A percentile compares a stretch with the other conserved stretches of the same genome.
phyloP scores from a whole-genome alignment of 495 filamentous ascomycete species.

The Extremus antarcticus region DNA sequence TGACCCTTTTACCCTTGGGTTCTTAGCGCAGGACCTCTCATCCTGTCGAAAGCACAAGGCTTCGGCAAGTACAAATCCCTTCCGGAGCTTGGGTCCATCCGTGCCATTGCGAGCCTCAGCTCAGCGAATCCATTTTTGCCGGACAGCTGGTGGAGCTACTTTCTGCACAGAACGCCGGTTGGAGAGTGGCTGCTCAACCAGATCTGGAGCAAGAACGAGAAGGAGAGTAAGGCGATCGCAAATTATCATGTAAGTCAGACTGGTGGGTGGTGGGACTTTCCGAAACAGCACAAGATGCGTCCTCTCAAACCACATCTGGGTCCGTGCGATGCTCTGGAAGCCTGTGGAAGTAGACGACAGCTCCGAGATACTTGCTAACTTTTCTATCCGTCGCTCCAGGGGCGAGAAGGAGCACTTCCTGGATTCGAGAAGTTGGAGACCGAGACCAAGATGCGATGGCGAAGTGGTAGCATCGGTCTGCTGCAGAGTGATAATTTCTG shows the following conservation, averaged over 20 bases:
- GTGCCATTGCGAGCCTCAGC: slow-evolving; percentile 9
- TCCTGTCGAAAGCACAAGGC: slow-evolving; percentile 9
- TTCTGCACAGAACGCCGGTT: slow-evolving; percentile 21
- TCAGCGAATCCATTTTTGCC: slow-evolving; percentile 16
- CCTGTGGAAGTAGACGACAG: too few relatives aligned
- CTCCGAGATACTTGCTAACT: too few relatives aligned
- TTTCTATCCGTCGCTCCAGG: too few relatives aligned
- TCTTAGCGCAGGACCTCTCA: slow-evolving; percentile 30
- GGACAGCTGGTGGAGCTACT: slow-evolving; percentile 25
- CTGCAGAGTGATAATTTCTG: slow-evolving; percentile 32
- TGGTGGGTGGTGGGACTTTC: too few relatives aligned
- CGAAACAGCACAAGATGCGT: too few relatives aligned
- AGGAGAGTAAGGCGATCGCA: slow-evolving; percentile 12
- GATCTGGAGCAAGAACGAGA: slow-evolving; percentile 17
- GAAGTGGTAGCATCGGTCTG: slow-evolving; percentile 30
- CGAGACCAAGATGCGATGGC: slow-evolving; percentile 29
- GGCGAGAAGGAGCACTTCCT: slow-evolving; percentile 17
- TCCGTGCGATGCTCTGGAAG: too few relatives aligned
- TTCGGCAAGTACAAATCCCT: slow-evolving; percentile 26
- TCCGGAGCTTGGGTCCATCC: slow-evolving; percentile 11
- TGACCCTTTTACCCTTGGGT: too few relatives aligned
- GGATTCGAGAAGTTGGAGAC: slow-evolving; percentile 27
- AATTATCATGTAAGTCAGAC: slow-evolving; percentile 13
- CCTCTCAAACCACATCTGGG: too few relatives aligned
- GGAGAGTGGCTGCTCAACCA: slow-evolving; percentile 22